Conservation (phyloP, 1,284 basidiomycete genomes). For the Cyathus olla region DNA sequence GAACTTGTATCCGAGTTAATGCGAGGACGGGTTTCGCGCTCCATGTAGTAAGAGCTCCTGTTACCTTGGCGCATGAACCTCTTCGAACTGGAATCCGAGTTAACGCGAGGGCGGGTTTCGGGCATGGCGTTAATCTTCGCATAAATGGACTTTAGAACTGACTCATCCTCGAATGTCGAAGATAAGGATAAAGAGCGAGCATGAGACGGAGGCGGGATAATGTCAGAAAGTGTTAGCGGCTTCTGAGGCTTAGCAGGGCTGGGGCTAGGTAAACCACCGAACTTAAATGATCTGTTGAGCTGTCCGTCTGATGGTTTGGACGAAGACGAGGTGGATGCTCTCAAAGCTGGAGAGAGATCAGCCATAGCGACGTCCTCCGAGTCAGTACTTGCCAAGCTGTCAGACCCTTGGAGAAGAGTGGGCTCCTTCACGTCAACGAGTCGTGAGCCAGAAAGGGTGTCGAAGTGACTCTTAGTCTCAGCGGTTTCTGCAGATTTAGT, state of each 20-base stretch:
- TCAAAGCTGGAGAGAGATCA: constrained; percentile 27
- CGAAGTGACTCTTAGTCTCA: constrained; percentile 19
- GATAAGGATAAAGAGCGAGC: constrained; percentile 60
- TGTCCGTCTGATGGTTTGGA: constrained; percentile 69
- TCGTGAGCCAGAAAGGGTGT: constrained; percentile 9
- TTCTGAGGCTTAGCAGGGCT: constrained; percentile 23
- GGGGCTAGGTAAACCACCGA: constrained; percentile 66
- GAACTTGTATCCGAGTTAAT: constrained; percentile 59
- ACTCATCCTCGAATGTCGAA: constrained; percentile 58
- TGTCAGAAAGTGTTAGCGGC: constrained; percentile 74
- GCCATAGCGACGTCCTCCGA: constrained; percentile 27
- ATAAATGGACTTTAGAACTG: constrained; percentile 69
- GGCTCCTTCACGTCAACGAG: constrained; percentile 36
- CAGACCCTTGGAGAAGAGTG: constrained; percentile 46
- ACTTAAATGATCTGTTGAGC: constrained; percentile 77
- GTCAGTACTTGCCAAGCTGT: constrained; percentile 34
- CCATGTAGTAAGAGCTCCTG: constrained; percentile 23
- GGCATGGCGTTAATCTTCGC: constrained; percentile 50
- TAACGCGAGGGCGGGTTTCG: constrained; percentile 46
- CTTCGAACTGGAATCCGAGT: constrained; percentile 59
- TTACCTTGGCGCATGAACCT: constrained; percentile 29
- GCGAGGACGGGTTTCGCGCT: constrained; percentile 44
- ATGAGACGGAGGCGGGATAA: constrained; percentile 73
- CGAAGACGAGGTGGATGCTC: constrained; percentile 46
- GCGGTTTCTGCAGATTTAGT: constrained; percentile 8